Percentiles rank a stretch among this genome's conserved stretches.
Conservation (phyloP, 805 yeast genomes). For the Saccharomycopsis babjevae region DNA sequence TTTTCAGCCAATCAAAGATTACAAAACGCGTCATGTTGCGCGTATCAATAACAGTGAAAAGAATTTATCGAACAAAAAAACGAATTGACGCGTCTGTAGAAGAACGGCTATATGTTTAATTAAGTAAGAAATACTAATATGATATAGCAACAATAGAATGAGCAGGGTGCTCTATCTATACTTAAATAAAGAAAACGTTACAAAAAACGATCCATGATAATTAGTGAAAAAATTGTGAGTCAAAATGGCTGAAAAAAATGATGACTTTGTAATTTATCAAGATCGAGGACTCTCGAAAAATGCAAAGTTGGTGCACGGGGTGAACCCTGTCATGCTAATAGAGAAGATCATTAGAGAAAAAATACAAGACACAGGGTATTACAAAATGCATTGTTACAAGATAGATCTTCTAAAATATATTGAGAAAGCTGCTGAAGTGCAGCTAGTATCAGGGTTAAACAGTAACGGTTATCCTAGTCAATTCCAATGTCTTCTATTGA, state of each 20-base stretch:
- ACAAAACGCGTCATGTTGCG: neutral
- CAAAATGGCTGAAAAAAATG: neutral
- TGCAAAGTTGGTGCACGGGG: constrained; percentile 30
- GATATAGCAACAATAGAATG: no score
- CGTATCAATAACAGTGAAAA: neutral
- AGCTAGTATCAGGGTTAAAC: constrained; percentile 50
- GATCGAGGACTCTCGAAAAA: constrained; percentile 29
- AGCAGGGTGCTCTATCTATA: no score
- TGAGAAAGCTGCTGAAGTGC: constrained; percentile 36
- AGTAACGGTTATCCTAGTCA: constrained; percentile 49
- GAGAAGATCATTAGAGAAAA: constrained; percentile 51
- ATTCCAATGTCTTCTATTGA: constrained; percentile 66
- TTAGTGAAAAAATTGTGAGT: no score
- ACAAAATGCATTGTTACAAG: constrained; percentile 46
- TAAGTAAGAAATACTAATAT: neutral
- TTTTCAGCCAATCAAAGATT: neutral
- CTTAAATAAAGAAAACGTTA: no score
- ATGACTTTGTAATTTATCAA: constrained; percentile 10
- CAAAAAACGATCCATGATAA: no score
- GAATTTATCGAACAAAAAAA: neutral
- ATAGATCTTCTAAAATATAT: constrained; percentile 26
- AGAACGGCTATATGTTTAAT: neutral
- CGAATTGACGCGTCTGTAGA: neutral
- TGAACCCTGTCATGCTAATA: constrained; percentile 39
- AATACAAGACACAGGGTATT: constrained; percentile 45